Base-by-base conservation (phyloP, 192 early-diverging fungal species). In the Pecoramyces ruminantium region DNA sequence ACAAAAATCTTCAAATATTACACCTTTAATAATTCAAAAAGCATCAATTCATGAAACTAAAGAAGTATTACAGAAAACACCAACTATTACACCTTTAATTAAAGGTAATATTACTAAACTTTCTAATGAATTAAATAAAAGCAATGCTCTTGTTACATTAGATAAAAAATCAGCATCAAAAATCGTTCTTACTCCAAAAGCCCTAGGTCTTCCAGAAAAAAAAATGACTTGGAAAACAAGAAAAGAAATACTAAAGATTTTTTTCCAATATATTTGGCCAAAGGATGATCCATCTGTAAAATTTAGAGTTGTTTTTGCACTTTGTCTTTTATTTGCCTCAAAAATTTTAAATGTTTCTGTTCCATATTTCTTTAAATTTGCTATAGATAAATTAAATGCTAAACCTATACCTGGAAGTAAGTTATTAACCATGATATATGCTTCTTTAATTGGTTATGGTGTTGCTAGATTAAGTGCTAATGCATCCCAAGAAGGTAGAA, bases 271-370 rank as follows among this genome's bases (percentile, higher is more conserved):
- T 83, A 83, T 98, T 21, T 99, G 98, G 98, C 98, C 98, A 51
- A 94, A 93, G 83, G 91, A 93, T 82, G 92, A 97, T 79, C 85
- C 86, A 79, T 91, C 92, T 8, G 93, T 95, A 14, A 97, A 96
- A 83, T 85, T 91, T 27, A 90, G 98, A 14, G 97, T 99, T 2
- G 91, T 97, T 0, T 83, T 92, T 16, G 96, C 98, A 0, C 79
- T 99, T 38, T 81, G 85, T 29, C 89, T 99, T 38, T 90, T 99
- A 78, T 82, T 98, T n/a, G 88, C 90, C 21, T 92, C 93, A 81
- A 95, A 95, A 84, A 80, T 95, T 21, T 84, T 98, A 34, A 98
- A 96, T 81, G 96, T 99, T 0, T 95, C 95, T 83, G 95, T 99
- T 38, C 98, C 98, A 0, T 93, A 97, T 78, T 91, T 94, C 81